phyloP scores from a whole-genome alignment of 2,329 filamentous ascomycete species.

The Colletotrichum tamarilloi region DNA sequence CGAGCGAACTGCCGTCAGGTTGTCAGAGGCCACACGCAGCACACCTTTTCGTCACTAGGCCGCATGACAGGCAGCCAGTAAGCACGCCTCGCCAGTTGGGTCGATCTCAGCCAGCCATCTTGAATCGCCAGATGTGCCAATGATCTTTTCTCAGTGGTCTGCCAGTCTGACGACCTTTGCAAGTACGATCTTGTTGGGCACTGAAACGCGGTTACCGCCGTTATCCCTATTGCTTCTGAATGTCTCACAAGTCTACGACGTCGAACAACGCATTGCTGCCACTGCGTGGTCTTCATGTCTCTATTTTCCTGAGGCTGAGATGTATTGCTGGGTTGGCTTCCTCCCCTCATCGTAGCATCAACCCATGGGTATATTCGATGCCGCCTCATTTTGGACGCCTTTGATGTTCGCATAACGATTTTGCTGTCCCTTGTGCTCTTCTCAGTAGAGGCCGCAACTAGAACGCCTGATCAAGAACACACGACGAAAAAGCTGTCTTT shows the following conservation, averaged over 20 bases:
- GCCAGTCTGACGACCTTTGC: constrained; percentile 49
- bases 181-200: constrained; percentile 59
- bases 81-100: constrained; percentile 35
- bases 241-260: constrained; percentile 16
- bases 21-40: not conserved
- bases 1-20: constrained; percentile 10
- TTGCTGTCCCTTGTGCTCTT: not conserved
- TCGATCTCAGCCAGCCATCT: constrained; percentile 29
- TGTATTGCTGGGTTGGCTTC: not conserved
- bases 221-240: constrained; percentile 47
- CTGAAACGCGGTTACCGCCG: constrained; percentile 57
- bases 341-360: not conserved
- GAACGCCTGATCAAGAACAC: not conserved
- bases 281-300: constrained; percentile 11
- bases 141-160: constrained; percentile 37
- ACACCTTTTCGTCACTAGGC: constrained; percentile 35
- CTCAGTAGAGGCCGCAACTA: not conserved
- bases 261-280: constrained; percentile 60
- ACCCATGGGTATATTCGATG: constrained; percentile 5
- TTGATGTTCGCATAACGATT: not conserved
- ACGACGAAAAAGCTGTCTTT: not conserved
- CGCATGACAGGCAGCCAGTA: constrained; percentile 33
- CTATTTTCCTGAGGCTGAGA: not conserved
- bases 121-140: constrained; percentile 25
- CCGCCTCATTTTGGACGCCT: not conserved